These are phyloP conservation scores for Mucor piriformis DNA, from an alignment of 371 early-diverging fungal species.

Conservation along the genomic window DNA sequence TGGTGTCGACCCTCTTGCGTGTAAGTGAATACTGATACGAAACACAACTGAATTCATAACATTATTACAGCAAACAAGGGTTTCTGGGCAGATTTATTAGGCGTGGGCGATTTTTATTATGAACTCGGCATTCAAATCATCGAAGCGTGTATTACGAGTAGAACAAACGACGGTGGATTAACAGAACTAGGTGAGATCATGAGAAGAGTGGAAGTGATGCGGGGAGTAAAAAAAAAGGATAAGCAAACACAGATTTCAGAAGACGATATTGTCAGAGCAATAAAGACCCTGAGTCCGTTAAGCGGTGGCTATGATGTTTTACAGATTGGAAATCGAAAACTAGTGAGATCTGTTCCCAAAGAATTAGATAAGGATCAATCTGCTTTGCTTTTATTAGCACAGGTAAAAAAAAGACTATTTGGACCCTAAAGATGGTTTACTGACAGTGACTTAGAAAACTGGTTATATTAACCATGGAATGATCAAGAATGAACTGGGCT, in stretches of 20 bases:
- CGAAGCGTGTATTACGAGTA: slow-evolving; percentile 83
- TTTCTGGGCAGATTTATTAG: slow-evolving; percentile 91
- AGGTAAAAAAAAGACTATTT: slow-evolving; percentile 39
- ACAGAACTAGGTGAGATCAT: slow-evolving; percentile 83
- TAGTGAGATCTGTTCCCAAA: slow-evolving; percentile 89
- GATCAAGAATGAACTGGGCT: slow-evolving; percentile 57
- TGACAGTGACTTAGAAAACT: slow-evolving; percentile 38
- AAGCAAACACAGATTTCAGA: slow-evolving; percentile 26
- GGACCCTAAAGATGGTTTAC: not conserved
- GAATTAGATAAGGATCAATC: slow-evolving; percentile 87
- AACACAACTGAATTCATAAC: too few relatives aligned
- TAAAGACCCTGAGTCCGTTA: slow-evolving; percentile 82
- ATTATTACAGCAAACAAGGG: slow-evolving; percentile 86
- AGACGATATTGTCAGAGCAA: slow-evolving; percentile 87
- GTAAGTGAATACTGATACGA: too few relatives aligned
- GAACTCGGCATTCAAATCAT: slow-evolving; percentile 92
- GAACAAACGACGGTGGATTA: slow-evolving; percentile 89
- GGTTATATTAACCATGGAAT: slow-evolving; percentile 66
- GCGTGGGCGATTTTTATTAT: slow-evolving; percentile 98
- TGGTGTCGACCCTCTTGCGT: slow-evolving; percentile 95
- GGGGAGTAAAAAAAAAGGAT: slow-evolving; percentile 49
- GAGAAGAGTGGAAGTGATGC: slow-evolving; percentile 64
- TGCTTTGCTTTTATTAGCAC: slow-evolving; percentile 69
- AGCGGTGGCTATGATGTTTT: slow-evolving; percentile 87
- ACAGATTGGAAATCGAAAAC: slow-evolving; percentile 71